Conservation (phyloP, 1,284 basidiomycete species). For the Moesziomyces parantarcticus region DNA sequence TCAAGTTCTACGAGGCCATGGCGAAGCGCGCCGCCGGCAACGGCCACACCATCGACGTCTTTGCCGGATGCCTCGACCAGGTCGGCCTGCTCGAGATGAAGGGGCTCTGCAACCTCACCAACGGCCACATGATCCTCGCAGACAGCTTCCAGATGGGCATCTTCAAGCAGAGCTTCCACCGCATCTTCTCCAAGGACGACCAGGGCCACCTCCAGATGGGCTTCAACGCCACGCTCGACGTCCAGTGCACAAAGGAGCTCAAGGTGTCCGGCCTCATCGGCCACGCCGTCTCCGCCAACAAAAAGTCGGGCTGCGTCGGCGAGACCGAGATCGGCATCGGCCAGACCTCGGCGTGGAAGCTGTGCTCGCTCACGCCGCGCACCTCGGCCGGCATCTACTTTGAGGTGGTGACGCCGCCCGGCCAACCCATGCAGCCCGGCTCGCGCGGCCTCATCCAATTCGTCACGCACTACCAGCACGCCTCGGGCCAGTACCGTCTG, state of each 20-base stretch:
- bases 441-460: slow-evolving; percentile 97
- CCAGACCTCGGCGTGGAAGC: slow-evolving; percentile 98
- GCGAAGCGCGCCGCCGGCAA: slow-evolving; percentile 94
- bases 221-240: slow-evolving; percentile 98
- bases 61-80: slow-evolving; percentile 97
- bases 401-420: slow-evolving; percentile 98
- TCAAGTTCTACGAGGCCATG: slow-evolving; percentile 96
- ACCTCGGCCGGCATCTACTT: slow-evolving; percentile 95
- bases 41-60: slow-evolving; percentile 93
- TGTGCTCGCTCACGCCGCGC: slow-evolving; percentile 88
- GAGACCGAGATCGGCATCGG: slow-evolving; percentile 99
- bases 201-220: slow-evolving; percentile 95
- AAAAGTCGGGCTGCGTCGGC: slow-evolving; percentile 95
- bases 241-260: slow-evolving; percentile 98
- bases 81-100: slow-evolving; percentile 99
- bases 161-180: slow-evolving; percentile 97
- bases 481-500: slow-evolving; percentile 90
- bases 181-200: slow-evolving; percentile 92
- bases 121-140: slow-evolving; percentile 93
- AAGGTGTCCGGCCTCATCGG: slow-evolving; percentile 98
- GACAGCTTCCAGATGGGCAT: slow-evolving; percentile 98
- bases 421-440: slow-evolving; percentile 88
- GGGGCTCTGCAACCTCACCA: slow-evolving; percentile 91
- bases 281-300: slow-evolving; percentile 94
- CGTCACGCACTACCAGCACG: slow-evolving; percentile 98